Evolutionary conservation across 306 rosid genomes (phyloP).

Genomic region (Castanospermum australe): DNA sequence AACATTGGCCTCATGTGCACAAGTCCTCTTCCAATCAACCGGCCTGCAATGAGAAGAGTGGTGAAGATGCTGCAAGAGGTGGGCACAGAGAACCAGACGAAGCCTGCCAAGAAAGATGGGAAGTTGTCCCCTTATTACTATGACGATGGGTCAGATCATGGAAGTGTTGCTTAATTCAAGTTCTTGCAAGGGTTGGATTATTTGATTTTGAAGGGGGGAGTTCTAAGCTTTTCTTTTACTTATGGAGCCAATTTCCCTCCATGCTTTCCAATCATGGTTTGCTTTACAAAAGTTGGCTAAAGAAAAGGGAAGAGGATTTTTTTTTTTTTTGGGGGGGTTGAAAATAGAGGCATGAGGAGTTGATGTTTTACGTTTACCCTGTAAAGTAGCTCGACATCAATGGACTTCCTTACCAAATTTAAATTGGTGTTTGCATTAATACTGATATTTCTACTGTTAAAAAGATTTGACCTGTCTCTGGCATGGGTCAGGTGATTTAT

Average conservation of each 20-base stretch:
- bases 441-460: constrained; percentile 21
- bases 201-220: neutral
- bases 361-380: constrained; percentile 26
- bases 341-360: constrained; percentile 3
- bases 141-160: constrained; percentile 65
- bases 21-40: constrained; percentile 80
- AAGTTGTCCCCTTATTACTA: constrained; percentile 66
- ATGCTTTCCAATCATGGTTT: constrained; percentile 24
- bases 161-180: constrained; percentile 58
- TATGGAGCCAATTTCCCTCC: constrained; percentile 16
- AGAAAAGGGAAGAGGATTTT: neutral
- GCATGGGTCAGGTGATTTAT: constrained; percentile 15
- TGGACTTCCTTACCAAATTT: constrained; percentile 15
- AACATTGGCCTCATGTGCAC: constrained; percentile 90
- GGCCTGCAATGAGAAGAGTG: constrained; percentile 70
- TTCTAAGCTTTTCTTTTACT: constrained; percentile 17
- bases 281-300: constrained; percentile 7
- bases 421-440: constrained; percentile 24
- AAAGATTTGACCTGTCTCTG: constrained; percentile 27
- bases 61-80: constrained; percentile 70
- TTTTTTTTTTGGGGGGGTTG: neutral
- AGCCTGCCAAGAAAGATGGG: constrained; percentile 46
- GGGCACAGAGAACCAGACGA: constrained; percentile 39
- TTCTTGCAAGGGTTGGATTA: neutral
- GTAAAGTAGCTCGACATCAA: constrained; percentile 27